phyloP scores from a whole-genome alignment of 2,329 filamentous ascomycete species.

The Fusarium decemcellulare region DNA sequence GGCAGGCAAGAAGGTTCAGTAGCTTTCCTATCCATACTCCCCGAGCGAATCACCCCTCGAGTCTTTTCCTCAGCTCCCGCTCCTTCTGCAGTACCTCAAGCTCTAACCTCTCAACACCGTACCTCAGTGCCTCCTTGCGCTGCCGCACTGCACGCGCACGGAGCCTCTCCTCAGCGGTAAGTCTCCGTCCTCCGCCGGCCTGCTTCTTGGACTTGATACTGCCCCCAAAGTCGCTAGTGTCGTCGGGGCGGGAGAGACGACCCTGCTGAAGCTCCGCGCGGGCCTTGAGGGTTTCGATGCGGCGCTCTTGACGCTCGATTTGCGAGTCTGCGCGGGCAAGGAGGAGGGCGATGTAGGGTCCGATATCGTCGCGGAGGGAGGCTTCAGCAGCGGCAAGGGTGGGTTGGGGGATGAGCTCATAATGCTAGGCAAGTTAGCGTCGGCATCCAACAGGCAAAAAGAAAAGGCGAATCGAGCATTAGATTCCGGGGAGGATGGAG shows the following conservation, averaged over 20 bases:
- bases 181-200: constrained; percentile 47
- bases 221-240: constrained; percentile 27
- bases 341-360: constrained; percentile 85
- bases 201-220: constrained; percentile 38
- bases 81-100: constrained; percentile 86
- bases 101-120: constrained; percentile 88
- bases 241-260: constrained; percentile 57
- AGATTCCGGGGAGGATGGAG: not conserved
- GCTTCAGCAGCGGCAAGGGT: constrained; percentile 86
- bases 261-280: constrained; percentile 88
- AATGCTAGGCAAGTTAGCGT: constrained; percentile 72
- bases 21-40: not conserved
- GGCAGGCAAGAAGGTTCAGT: not conserved
- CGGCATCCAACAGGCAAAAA: not conserved
- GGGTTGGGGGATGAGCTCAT: constrained; percentile 90
- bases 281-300: constrained; percentile 87
- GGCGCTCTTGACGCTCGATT: constrained; percentile 84
- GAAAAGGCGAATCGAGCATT: no score
- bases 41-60: constrained; percentile 54
- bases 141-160: constrained; percentile 75
- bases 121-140: constrained; percentile 88
- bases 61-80: constrained; percentile 67
- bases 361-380: constrained; percentile 88
- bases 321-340: constrained; percentile 87
- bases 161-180: constrained; percentile 69